phyloP scores from a whole-genome alignment of 768 basidiomycete genomes.

The Amanita pseudoporphyria region DNA sequence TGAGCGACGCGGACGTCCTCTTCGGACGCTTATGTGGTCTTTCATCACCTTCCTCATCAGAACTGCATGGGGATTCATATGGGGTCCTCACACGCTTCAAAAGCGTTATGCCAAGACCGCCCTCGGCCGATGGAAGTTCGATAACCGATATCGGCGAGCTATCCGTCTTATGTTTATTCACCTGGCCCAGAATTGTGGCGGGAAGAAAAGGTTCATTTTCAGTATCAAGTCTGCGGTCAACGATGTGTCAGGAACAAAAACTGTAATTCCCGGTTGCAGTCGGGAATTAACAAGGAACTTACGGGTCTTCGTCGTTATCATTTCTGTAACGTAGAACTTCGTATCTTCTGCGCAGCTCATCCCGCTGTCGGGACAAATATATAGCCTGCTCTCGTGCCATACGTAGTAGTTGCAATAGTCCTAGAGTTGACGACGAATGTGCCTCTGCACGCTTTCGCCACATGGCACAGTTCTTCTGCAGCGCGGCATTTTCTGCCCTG shows the following conservation, averaged over 20 bases:
- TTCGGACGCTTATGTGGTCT: background rate
- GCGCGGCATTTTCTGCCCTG: constrained; percentile 32
- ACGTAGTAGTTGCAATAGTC: constrained; percentile 33
- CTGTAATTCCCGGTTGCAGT: too few relatives aligned
- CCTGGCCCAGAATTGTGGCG: background rate
- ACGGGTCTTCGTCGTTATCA: background rate
- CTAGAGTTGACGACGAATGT: constrained; percentile 36
- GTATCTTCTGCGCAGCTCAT: constrained; percentile 27
- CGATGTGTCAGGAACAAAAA: background rate
- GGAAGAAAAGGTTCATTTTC: constrained; percentile 1
- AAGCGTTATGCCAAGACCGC: background rate
- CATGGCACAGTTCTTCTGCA: constrained; percentile 31
- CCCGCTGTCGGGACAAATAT: constrained; percentile 28
- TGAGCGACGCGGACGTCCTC: background rate
- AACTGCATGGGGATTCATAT: background rate
- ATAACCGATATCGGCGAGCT: background rate
- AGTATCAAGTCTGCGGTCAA: background rate
- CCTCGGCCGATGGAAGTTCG: background rate
- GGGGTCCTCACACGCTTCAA: constrained; percentile 2
- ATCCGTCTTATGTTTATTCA: background rate
- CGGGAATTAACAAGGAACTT: background rate
- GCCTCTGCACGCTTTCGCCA: constrained; percentile 42
- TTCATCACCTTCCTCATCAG: background rate
- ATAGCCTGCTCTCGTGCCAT: constrained; percentile 31
- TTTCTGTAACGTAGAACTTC: constrained; percentile 11